phyloP scores from a whole-genome alignment of 345 rosid genomes.

The Melastoma malabathricum region DNA sequence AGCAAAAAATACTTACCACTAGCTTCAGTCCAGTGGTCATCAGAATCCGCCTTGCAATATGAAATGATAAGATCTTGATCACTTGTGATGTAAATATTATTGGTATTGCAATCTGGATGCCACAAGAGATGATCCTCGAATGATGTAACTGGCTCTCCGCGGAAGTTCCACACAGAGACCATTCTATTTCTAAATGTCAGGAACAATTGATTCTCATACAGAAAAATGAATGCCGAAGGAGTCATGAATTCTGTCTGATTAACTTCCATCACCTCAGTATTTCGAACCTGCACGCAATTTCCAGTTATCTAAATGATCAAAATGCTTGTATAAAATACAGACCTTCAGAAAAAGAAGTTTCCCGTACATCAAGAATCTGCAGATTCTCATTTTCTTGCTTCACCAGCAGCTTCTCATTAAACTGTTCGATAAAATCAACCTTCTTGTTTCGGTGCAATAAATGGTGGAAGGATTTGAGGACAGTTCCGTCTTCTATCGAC shows the following conservation, averaged over 20 bases:
- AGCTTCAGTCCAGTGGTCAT: constrained; percentile 85
- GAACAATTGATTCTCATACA: constrained; percentile 90
- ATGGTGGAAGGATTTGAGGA: constrained; percentile 82
- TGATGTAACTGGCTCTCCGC: constrained; percentile 93
- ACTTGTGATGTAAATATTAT: constrained; percentile 87
- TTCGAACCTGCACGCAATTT: constrained; percentile 45
- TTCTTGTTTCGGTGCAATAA: constrained; percentile 88
- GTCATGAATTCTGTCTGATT: constrained; percentile 69
- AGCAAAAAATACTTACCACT: constrained; percentile 33
- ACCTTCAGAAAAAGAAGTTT: neutral
- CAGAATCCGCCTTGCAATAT: constrained; percentile 89
- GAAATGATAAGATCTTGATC: constrained; percentile 98
- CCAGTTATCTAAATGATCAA: neutral
- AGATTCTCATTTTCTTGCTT: constrained; percentile 97
- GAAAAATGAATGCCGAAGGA: constrained; percentile 90
- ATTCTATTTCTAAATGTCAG: constrained; percentile 77
- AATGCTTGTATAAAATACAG: neutral
- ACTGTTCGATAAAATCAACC: constrained; percentile 97
- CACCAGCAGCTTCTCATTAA: constrained; percentile 96
- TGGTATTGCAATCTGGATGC: constrained; percentile 97
- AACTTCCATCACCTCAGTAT: constrained; percentile 75
- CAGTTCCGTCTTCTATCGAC: constrained; percentile 94
- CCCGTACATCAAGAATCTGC: constrained; percentile 87
- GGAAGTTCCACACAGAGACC: constrained; percentile 92
- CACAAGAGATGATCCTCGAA: constrained; percentile 94